A percentile compares a stretch with the other conserved stretches of the same genome.
phyloP scores from a whole-genome alignment of 1,284 basidiomycete genomes.

The Ceratobasidium sp. region DNA sequence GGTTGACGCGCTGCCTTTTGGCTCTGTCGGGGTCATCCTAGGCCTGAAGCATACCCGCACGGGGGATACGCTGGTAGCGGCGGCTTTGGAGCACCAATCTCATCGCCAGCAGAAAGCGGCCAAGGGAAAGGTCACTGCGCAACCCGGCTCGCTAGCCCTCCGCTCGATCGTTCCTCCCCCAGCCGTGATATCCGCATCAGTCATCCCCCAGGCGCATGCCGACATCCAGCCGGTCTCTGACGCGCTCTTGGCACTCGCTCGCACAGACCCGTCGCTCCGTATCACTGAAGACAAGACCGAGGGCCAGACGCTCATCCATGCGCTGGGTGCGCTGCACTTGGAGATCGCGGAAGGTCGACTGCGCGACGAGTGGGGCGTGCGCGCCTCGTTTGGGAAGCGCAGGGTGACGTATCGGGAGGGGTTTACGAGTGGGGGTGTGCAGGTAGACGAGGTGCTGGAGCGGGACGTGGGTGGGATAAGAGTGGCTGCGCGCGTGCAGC shows the following conservation, averaged over 20 bases:
- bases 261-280: constrained; percentile 87
- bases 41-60: constrained; percentile 86
- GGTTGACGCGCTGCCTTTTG: constrained; percentile 82
- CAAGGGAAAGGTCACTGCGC: constrained; percentile 17
- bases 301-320: constrained; percentile 84
- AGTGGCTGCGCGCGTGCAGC: constrained; percentile 60
- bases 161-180: constrained; percentile 77
- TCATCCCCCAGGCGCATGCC: constrained; percentile 83
- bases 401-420: constrained; percentile 85
- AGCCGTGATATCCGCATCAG: constrained; percentile 79
- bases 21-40: constrained; percentile 85
- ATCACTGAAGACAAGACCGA: constrained; percentile 72
- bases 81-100: constrained; percentile 40
- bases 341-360: constrained; percentile 87
- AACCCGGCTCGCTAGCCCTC: constrained; percentile 58
- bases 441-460: constrained; percentile 63
- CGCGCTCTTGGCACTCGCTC: constrained; percentile 77
- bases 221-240: constrained; percentile 80
- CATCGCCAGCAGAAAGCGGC: constrained; percentile 8
- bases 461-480: constrained; percentile 69
- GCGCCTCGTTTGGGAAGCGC: constrained; percentile 80
- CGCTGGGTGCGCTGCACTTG: constrained; percentile 85
- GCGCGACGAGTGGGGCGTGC: constrained; percentile 80
- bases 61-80: constrained; percentile 82
- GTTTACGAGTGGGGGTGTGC: constrained; percentile 57